Percentiles rank a stretch among this genome's conserved stretches.
These are phyloP conservation scores for Xylariomycetidae sp. DNA, from an alignment of 2,329 filamentous ascomycete species.

Conservation along the genomic window DNA sequence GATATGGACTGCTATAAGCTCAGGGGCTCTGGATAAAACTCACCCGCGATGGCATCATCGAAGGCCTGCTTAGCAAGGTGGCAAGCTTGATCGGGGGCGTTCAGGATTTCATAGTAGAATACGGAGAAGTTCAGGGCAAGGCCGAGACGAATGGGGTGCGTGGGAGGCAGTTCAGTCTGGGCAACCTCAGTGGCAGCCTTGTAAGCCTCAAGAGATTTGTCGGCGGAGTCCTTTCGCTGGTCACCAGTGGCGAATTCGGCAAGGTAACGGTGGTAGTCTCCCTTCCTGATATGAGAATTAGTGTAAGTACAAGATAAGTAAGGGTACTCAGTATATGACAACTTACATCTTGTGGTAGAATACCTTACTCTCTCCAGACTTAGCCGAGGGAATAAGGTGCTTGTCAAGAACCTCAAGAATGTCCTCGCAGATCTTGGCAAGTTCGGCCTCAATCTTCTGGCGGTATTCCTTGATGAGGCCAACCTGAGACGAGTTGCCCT, in stretches of 20 bases:
- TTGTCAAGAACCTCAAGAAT: conserved; percentile 92
- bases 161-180: conserved; percentile 82
- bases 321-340: too few species aligned
- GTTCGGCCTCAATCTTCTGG: conserved; percentile 95
- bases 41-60: conserved; percentile 86
- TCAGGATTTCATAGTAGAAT: conserved; percentile 99
- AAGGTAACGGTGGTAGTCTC: conserved; percentile 98
- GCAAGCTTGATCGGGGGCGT: conserved; percentile 96
- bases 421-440: conserved; percentile 96
- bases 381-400: conserved; percentile 89
- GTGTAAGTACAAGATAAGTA: conserved; percentile 2
- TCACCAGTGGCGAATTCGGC: conserved; percentile 94
- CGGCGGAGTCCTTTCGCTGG: conserved; percentile 90
- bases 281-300: conserved; percentile 67
- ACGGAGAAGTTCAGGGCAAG: conserved; percentile 95
- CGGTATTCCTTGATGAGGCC: conserved; percentile 95
- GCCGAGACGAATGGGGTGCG: conserved; percentile 88
- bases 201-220: conserved; percentile 95
- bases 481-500: conserved; percentile 92
- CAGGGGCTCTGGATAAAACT: conserved; percentile 15
- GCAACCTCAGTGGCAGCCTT: conserved; percentile 89
- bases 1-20: conserved; percentile 4
- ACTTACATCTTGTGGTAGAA: conserved; percentile 99
- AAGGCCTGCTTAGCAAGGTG: conserved; percentile 95
- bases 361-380: conserved; percentile 96